Evolutionary conservation across 2,329 filamentous ascomycete species (phyloP).

Genomic region (Pyrenophora seminiperda): DNA sequence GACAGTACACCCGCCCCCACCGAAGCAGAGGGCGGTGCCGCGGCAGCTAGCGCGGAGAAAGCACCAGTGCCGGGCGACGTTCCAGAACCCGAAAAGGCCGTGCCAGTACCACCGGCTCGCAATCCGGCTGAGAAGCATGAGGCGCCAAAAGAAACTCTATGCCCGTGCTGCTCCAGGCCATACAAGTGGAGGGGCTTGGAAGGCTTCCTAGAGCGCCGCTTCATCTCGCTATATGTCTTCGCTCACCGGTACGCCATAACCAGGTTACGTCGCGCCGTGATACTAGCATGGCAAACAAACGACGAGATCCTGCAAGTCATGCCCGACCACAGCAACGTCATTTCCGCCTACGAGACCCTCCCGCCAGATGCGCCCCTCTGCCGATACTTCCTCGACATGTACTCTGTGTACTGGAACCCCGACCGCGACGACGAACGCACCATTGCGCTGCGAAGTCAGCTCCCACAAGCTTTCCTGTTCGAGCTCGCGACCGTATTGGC

Average conservation of each 20-base stretch:
- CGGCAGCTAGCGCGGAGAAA: slow-evolving; percentile 34
- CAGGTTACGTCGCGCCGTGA: slow-evolving; percentile 38
- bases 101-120: slow-evolving; percentile 30
- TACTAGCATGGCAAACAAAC: slow-evolving; percentile 45
- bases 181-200: slow-evolving; percentile 47
- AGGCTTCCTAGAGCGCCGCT: slow-evolving; percentile 45
- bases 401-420: slow-evolving; percentile 45
- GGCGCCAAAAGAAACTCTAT: slow-evolving; percentile 43
- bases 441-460: slow-evolving; percentile 37
- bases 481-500: slow-evolving; percentile 43
- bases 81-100: slow-evolving; percentile 32
- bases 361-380: slow-evolving; percentile 40
- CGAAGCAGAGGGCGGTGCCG: slow-evolving; percentile 17
- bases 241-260: slow-evolving; percentile 42
- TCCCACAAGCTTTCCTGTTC: slow-evolving; percentile 44
- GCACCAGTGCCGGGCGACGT: slow-evolving; percentile 36
- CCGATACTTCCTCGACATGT: slow-evolving; percentile 46
- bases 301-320: slow-evolving; percentile 46
- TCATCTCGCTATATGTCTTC: slow-evolving; percentile 44
- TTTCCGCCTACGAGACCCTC: slow-evolving; percentile 40
- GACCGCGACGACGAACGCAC: slow-evolving; percentile 41
- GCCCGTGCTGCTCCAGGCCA: slow-evolving; percentile 43
- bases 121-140: slow-evolving; percentile 42
- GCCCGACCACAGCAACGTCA: slow-evolving; percentile 47
- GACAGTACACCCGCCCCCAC: slow-evolving; percentile 14